Evolutionary conservation across 2,329 filamentous ascomycete species (phyloP).

Genomic region (Dichotomopilus funicola): DNA sequence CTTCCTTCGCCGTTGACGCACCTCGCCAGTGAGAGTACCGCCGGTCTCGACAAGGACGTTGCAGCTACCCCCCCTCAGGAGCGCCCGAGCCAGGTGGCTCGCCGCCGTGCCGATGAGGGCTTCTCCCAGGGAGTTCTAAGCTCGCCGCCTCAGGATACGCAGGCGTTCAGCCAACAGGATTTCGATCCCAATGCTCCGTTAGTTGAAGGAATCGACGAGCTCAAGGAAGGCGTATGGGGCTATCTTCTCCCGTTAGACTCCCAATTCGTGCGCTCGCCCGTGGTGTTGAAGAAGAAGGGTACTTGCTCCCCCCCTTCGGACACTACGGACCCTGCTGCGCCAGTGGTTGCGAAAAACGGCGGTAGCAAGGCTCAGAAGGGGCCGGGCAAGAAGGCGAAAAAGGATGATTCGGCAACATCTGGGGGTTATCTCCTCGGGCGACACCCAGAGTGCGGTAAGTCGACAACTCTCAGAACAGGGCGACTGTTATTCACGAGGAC

Average conservation of each 20-base stretch:
- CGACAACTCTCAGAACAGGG: background rate
- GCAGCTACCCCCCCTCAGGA: conserved; percentile 64
- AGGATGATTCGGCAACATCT: conserved; percentile 57
- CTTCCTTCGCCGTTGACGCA: conserved; percentile 78
- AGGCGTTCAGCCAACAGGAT: conserved; percentile 70
- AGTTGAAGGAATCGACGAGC: conserved; percentile 81
- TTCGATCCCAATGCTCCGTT: conserved; percentile 64
- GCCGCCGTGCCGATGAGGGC: conserved; percentile 45
- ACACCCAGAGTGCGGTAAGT: conserved; percentile 86
- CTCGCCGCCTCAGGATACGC: conserved; percentile 62
- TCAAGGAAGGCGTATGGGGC: conserved; percentile 84
- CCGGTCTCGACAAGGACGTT: conserved; percentile 59
- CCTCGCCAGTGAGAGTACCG: conserved; percentile 48
- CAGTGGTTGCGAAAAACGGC: conserved; percentile 26
- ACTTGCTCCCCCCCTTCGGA: conserved; percentile 58
- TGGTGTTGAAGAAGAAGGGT: conserved; percentile 67
- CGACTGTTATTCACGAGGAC: conserved; percentile 6
- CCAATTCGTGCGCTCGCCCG: conserved; percentile 57
- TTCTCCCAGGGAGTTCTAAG: conserved; percentile 38
- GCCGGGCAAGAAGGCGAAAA: conserved; percentile 49
- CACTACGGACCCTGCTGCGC: conserved; percentile 29
- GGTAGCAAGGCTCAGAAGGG: conserved; percentile 40
- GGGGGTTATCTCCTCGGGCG: conserved; percentile 87
- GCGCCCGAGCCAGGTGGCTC: conserved; percentile 47
- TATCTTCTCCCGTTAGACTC: conserved; percentile 80